Conservation (phyloP, 352 stramenopile genomes). For the Elongisporangium anandrum region DNA sequence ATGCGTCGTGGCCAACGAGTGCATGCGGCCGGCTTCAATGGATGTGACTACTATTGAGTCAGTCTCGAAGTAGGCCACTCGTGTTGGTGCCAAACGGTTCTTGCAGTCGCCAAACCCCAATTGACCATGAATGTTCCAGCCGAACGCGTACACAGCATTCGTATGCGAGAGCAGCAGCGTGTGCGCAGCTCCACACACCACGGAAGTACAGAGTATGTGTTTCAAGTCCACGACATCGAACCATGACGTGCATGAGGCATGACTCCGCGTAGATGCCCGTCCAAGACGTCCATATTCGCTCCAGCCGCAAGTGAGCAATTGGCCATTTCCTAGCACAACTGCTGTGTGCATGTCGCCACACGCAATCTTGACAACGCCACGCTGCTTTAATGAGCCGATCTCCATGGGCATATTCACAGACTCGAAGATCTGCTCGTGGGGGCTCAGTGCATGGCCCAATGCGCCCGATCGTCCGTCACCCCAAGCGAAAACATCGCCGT, state of each 20-base stretch:
- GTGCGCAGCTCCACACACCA: conserved; percentile 55
- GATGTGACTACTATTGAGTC: conserved; percentile 25
- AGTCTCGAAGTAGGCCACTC: conserved; percentile 51
- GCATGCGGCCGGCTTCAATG: conserved; percentile 41
- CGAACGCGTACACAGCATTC: conserved; percentile 45
- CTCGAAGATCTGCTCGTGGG: conserved; percentile 25
- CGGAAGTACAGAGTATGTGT: conserved; percentile 30
- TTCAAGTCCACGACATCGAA: conserved; percentile 31
- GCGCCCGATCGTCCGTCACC: conserved; percentile 47
- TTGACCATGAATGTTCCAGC: conserved; percentile 54
- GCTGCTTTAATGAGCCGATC: conserved; percentile 35
- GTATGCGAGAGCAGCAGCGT: conserved; percentile 41
- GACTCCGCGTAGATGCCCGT: conserved; percentile 10
- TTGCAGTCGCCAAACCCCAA: conserved; percentile 58
- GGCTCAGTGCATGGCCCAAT: conserved; percentile 44
- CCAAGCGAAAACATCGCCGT: conserved; percentile 67
- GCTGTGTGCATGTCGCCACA: conserved; percentile 67
- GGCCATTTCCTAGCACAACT: conserved; percentile 31
- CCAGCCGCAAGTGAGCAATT: conserved; percentile 61
- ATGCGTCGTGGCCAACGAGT: conserved; percentile 43
- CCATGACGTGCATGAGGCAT: conserved; percentile 25
- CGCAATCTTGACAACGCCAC: conserved; percentile 31
- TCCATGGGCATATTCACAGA: conserved; percentile 41
- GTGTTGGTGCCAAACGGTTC: conserved; percentile 29
- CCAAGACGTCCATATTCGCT: conserved; percentile 51